phyloP scores from a whole-genome alignment of 805 yeast genomes.

The Yueomyces sp. region DNA sequence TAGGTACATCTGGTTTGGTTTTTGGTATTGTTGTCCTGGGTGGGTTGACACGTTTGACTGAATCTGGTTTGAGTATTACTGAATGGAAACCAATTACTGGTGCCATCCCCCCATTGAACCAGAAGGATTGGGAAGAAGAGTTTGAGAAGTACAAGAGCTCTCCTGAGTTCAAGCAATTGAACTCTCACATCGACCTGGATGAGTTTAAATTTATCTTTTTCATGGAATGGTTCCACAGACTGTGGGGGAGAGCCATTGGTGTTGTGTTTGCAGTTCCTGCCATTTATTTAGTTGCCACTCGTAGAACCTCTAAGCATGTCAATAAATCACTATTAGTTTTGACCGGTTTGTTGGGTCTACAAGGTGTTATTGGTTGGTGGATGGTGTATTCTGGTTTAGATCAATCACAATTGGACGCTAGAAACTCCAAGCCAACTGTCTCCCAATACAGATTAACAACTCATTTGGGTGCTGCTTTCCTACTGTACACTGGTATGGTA shows the following conservation, averaged over 20 bases:
- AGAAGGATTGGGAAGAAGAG: constrained; percentile 76
- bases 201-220: constrained; percentile 90
- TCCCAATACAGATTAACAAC: constrained; percentile 90
- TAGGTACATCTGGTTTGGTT: constrained; percentile 77
- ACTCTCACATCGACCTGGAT: constrained; percentile 69
- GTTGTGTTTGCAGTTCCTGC: constrained; percentile 75
- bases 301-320: constrained; percentile 53
- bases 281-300: constrained; percentile 56
- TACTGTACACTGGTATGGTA: constrained; percentile 76
- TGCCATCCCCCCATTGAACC: constrained; percentile 71
- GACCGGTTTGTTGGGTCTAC: constrained; percentile 71
- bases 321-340: constrained; percentile 58
- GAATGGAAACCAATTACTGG: constrained; percentile 99
- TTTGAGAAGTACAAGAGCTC: constrained; percentile 68
- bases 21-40: constrained; percentile 95
- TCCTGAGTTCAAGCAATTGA: constrained; percentile 84
- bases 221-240: constrained; percentile 97
- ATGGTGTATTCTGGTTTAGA: constrained; percentile 96
- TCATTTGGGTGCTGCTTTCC: constrained; percentile 86
- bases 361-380: constrained; percentile 99
- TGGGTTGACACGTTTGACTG: constrained; percentile 89
- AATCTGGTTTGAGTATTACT: constrained; percentile 89
- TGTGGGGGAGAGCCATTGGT: constrained; percentile 88
- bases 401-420: constrained; percentile 57
- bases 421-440: constrained; percentile 92